Evolutionary conservation across 805 yeast genomes (phyloP).

Genomic region (Kuraishia cidri): DNA sequence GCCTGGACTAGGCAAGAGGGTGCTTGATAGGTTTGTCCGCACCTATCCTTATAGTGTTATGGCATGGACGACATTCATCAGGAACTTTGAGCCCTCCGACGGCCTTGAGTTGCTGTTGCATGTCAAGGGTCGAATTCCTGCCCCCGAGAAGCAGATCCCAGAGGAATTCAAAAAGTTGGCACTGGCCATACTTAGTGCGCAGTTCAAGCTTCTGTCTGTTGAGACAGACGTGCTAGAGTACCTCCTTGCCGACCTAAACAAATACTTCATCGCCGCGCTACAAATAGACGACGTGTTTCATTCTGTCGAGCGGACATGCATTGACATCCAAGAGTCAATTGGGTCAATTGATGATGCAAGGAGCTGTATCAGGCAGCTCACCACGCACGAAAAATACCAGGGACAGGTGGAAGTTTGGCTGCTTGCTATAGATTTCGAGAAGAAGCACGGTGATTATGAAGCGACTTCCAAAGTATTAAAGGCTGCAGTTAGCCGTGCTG

Average conservation of each 20-base stretch:
- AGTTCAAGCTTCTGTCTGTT: conserved; percentile 18
- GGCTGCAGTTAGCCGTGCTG: conserved; percentile 18
- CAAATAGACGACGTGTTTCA: conserved; percentile 30
- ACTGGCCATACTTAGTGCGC: conserved; percentile 6
- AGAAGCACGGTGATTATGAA: conserved; percentile 14
- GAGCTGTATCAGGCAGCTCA: conserved; percentile 12
- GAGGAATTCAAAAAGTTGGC: conserved; percentile 4
- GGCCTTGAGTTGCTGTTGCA: no score
- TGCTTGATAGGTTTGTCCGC: no score
- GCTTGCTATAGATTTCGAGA: conserved; percentile 29
- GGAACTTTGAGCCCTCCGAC: no score
- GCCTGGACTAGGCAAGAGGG: no score
- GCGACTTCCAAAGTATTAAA: conserved; percentile 19
- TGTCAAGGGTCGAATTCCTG: no score
- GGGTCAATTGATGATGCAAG: conserved; percentile 21
- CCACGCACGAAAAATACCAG: conserved; percentile 12
- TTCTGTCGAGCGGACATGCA: conserved; percentile 31
- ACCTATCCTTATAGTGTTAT: no score
- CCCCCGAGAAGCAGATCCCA: no score
- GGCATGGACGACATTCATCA: no score
- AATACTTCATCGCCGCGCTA: no score
- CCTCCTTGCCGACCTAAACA: no score
- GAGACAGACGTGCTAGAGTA: no score
- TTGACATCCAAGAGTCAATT: conserved; percentile 21
- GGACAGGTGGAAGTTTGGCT: conserved; percentile 40